Percentiles rank a stretch among this genome's conserved stretches.
Conservation (phyloP, 2,329 filamentous ascomycete genomes). For the Penicillium concentricum region DNA sequence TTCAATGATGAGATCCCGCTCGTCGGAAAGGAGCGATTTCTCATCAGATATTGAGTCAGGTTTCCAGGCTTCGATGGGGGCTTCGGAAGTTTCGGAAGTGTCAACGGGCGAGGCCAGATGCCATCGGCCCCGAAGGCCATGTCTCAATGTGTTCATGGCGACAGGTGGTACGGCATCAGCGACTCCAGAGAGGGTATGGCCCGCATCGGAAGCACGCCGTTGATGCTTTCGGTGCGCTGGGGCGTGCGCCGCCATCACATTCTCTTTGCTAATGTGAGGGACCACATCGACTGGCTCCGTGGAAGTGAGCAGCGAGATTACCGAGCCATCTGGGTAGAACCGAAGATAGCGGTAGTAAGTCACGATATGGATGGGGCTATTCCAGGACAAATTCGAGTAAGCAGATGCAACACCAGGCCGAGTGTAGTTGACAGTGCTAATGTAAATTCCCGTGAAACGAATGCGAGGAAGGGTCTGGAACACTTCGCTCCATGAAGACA, state of each 20-base stretch:
- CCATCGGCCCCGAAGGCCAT: constrained; percentile 67
- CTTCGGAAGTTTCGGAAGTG: constrained; percentile 22
- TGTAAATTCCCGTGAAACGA: constrained; percentile 94
- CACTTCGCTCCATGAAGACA: constrained; percentile 62
- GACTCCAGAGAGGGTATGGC: constrained; percentile 28
- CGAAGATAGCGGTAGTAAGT: constrained; percentile 97
- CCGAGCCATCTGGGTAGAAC: constrained; percentile 86
- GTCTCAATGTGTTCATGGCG: constrained; percentile 61
- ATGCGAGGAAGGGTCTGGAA: constrained; percentile 81
- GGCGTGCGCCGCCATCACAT: constrained; percentile 50
- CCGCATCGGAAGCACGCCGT: constrained; percentile 44
- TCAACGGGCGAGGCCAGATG: constrained; percentile 55
- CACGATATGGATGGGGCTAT: constrained; percentile 84
- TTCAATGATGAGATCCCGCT: constrained; percentile 72
- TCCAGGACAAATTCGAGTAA: constrained; percentile 69
- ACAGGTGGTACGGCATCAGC: constrained; percentile 37
- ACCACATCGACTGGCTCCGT: constrained; percentile 83
- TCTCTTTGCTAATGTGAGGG: constrained; percentile 72
- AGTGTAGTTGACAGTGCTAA: constrained; percentile 93
- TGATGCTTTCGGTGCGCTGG: constrained; percentile 35
- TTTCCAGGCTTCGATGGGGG: constrained; percentile 13
- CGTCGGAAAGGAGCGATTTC: constrained; percentile 28
- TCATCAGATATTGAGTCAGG: constrained; percentile 37
- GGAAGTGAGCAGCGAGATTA: constrained; percentile 77
- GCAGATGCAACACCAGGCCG: constrained; percentile 73